A percentile compares a stretch with the other conserved stretches of the same genome.
phyloP scores from a whole-genome alignment of 1,284 basidiomycete species.

The Ganoderma boninense region DNA sequence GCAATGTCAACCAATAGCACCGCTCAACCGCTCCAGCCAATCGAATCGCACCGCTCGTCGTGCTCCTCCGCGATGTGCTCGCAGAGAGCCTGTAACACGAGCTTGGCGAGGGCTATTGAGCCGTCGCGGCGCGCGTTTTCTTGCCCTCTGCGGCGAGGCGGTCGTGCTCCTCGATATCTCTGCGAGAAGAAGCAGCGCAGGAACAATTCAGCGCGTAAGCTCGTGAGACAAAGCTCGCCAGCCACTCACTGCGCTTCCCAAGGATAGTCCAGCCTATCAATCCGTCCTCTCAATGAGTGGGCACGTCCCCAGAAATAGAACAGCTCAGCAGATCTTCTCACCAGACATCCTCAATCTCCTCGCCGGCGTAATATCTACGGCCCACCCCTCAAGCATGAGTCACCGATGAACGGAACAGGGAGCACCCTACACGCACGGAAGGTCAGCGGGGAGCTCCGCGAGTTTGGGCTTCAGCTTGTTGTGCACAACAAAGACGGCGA shows the following conservation, averaged over 20 bases:
- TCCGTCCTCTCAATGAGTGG: conserved; percentile 17
- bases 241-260: conserved; percentile 78
- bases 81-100: background rate
- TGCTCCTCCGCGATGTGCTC: background rate
- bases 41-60: background rate
- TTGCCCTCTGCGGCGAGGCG: conserved; percentile 52
- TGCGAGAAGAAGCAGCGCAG: conserved; percentile 38
- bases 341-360: conserved; percentile 66
- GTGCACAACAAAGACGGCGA: conserved; percentile 94
- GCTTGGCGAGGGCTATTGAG: background rate
- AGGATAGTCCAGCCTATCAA: conserved; percentile 80
- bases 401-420: background rate
- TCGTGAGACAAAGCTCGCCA: conserved; percentile 27
- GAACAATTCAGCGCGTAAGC: conserved; percentile 25
- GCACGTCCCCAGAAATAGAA: conserved; percentile 19
- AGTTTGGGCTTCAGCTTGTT: conserved; percentile 92
- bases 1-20: background rate
- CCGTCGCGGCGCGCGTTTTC: conserved; percentile 21
- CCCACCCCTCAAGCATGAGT: background rate
- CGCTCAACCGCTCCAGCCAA: background rate
- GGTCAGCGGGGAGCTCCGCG: conserved; percentile 71
- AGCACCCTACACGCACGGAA: conserved; percentile 57
- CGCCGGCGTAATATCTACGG: conserved; percentile 73
- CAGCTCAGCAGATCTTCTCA: conserved; percentile 37
- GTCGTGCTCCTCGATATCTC: conserved; percentile 84